phyloP scores from a whole-genome alignment of 805 yeast genomes.

The Saccharomyces cerevisiae region DNA sequence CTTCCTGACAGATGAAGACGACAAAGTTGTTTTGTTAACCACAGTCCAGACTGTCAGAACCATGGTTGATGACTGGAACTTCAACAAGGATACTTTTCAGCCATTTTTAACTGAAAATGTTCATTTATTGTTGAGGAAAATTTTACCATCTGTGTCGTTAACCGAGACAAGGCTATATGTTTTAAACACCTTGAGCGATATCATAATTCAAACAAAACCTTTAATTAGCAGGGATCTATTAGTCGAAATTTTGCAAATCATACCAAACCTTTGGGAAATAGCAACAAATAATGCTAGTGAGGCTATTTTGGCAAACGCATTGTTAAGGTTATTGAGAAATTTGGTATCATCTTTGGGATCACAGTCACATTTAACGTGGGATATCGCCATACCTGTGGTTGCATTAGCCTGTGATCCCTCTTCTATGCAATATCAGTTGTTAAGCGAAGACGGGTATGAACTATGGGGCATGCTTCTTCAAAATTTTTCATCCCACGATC shows the following conservation, averaged over 20 bases:
- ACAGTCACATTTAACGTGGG: slow-evolving; percentile 41
- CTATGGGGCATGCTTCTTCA: slow-evolving; percentile 69
- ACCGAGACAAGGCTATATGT: slow-evolving; percentile 74
- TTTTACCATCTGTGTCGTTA: slow-evolving; percentile 43
- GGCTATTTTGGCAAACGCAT: slow-evolving; percentile 40
- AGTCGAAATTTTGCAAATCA: slow-evolving; percentile 41
- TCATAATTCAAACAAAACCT: slow-evolving; percentile 61
- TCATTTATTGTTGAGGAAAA: slow-evolving; percentile 35
- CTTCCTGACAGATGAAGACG: slow-evolving; percentile 49
- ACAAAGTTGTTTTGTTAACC: slow-evolving; percentile 72
- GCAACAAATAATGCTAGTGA: slow-evolving; percentile 32
- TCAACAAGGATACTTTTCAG: slow-evolving; percentile 56
- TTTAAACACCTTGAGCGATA: slow-evolving; percentile 55
- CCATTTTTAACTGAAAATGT: slow-evolving; percentile 55
- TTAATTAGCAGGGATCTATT: slow-evolving; percentile 45
- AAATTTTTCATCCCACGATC: slow-evolving; percentile 40
- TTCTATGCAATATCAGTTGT: slow-evolving; percentile 45
- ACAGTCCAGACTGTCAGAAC: slow-evolving; percentile 61
- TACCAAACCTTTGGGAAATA: slow-evolving; percentile 74
- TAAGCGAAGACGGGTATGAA: slow-evolving; percentile 82
- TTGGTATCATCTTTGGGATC: slow-evolving; percentile 48
- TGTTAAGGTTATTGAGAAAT: slow-evolving; percentile 50
- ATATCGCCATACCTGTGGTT: slow-evolving; percentile 58
- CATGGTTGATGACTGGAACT: slow-evolving; percentile 81
- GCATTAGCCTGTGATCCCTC: slow-evolving; percentile 51